Evolutionary conservation across 441 rosid species (phyloP), one percentile per base, ranked within the genome.

Genomic region (Populus hybrid): DNA sequence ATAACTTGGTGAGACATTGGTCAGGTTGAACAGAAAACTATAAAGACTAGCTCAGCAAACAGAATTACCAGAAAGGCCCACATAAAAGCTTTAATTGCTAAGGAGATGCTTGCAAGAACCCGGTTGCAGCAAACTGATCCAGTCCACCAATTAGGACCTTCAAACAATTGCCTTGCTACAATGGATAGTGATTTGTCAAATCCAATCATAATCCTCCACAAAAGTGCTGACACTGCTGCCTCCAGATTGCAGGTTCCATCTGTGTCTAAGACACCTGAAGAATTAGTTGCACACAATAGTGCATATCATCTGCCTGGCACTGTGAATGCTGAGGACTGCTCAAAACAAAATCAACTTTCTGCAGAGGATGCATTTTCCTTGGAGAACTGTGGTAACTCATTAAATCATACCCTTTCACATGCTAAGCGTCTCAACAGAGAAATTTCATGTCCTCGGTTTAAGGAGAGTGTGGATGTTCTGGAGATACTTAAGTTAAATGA

Each of bases 401-500:
- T 21, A 46, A 75, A 69, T 54, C 32, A 30, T 30, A 30, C 32
- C 32, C 61, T 77, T 68, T 70, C 81, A 70, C 80, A 70, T 35
- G 72, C 40, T 46, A 70, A 73, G 83, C 78, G 77, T 63, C 77
- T 78, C 46, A 68, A 20, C 10, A 61, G 77, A 80, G 81, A 76
- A 91, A 30, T 30, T 30, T 30, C 32, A 30, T 30, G 32, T 3
- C 32, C 32, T 30, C 32, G 4, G 32, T 30, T 30, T 30, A 30
- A 30, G 32, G 32, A 30, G 32, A 3, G 32, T 30, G 32, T 30
- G 32, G 32, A 30, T 84, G 83, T 89, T 84, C 82, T 85, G 42
- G 93, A 90, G 84, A 81, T 88, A 14, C 76, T 89, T 32, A 85
- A 87, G 81, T 83, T 86, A 40, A 89, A 93, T 88, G 67, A 30